Percentiles rank a stretch among this genome's conserved stretches.
Conservation (phyloP, 2,329 filamentous ascomycete genomes). For the Huntiella omanensis region DNA sequence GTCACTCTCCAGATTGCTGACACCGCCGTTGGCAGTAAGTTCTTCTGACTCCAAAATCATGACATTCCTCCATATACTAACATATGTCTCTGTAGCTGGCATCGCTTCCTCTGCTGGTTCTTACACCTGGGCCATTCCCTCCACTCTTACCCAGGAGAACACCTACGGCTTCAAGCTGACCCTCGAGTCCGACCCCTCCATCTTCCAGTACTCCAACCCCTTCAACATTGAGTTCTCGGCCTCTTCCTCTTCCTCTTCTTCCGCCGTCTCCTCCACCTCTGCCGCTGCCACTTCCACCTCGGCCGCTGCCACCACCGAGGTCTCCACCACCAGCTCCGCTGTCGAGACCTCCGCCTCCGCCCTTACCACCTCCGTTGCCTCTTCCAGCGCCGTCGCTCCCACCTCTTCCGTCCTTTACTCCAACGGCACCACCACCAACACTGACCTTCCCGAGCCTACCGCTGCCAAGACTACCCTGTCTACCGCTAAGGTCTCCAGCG, state of each 20-base stretch:
- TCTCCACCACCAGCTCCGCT: background rate
- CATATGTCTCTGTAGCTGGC: constrained; percentile 19
- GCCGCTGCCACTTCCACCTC: constrained; percentile 13
- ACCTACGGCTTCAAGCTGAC: constrained; percentile 40
- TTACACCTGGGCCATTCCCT: constrained; percentile 33
- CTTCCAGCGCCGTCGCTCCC: constrained; percentile 15
- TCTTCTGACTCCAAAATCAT: background rate
- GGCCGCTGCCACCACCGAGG: constrained; percentile 15
- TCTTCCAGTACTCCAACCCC: constrained; percentile 45
- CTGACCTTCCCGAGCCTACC: constrained; percentile 16
- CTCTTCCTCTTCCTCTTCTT: constrained; percentile 11
- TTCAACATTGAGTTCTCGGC: constrained; percentile 30
- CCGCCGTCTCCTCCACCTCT: constrained; percentile 14
- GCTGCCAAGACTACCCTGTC: constrained; percentile 14
- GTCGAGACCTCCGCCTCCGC: constrained; percentile 12
- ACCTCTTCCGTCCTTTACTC: constrained; percentile 15
- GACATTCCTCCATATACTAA: background rate
- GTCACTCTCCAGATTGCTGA: constrained; percentile 19
- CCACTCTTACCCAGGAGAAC: constrained; percentile 23
- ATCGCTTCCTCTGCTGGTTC: constrained; percentile 25
- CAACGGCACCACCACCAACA: constrained; percentile 16
- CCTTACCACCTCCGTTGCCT: constrained; percentile 15
- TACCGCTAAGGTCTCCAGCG: constrained; percentile 11
- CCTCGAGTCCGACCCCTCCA: constrained; percentile 25
- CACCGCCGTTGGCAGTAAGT: constrained; percentile 31